These are phyloP conservation scores for Cymodocea nodosa DNA, from an alignment of 116 monocot species.

Conservation along the genomic window DNA sequence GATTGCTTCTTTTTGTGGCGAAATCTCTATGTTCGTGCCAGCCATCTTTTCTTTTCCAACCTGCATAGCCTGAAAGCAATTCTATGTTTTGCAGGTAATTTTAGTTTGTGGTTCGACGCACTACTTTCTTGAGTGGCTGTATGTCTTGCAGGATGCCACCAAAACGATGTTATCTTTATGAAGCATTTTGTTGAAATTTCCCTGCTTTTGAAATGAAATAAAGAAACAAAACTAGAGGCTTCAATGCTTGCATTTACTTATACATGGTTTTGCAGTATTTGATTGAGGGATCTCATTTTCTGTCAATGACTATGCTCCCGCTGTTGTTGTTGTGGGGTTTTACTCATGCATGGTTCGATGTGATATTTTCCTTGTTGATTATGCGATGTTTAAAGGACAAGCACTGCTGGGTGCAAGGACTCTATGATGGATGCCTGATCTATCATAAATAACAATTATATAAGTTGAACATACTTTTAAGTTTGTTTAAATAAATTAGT, in stretches of 20 bases:
- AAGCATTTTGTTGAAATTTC: neutral
- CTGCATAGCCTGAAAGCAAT: neutral
- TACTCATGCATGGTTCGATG: too few relatives aligned
- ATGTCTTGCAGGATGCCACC: neutral
- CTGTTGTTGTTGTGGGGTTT: too few relatives aligned
- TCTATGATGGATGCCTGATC: too few relatives aligned
- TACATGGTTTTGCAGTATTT: too few relatives aligned
- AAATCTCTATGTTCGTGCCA: neutral
- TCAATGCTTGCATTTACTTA: neutral
- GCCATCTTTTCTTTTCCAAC: neutral
- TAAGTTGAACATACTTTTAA: too few relatives aligned
- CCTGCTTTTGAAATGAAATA: neutral
- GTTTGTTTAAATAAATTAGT: too few relatives aligned
- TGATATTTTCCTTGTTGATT: too few relatives aligned
- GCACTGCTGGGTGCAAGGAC: too few relatives aligned
- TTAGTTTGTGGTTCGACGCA: neutral
- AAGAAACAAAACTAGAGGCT: neutral
- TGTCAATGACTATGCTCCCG: too few relatives aligned
- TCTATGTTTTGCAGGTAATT: constrained; percentile 5
- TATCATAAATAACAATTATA: too few relatives aligned
- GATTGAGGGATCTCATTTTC: too few relatives aligned
- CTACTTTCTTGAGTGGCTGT: neutral
- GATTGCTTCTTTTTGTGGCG: neutral
- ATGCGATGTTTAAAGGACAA: too few relatives aligned
- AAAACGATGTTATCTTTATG: neutral